Percentiles rank a stretch among this genome's conserved stretches.
Evolutionary conservation across 2,329 filamentous ascomycete species (phyloP).

Genomic region (Colletotrichum paranaense): DNA sequence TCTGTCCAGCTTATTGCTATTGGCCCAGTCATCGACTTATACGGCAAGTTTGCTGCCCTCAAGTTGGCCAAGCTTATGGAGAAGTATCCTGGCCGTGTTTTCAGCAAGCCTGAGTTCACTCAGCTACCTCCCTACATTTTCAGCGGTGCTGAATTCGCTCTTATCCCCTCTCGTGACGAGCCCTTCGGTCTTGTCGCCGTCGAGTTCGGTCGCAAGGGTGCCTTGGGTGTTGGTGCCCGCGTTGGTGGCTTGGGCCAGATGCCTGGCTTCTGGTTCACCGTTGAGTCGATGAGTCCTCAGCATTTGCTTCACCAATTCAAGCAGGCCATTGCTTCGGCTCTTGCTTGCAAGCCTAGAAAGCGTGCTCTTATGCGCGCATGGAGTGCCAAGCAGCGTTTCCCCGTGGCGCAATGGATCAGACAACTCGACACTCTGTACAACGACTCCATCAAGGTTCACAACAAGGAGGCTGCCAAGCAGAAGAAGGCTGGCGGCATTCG

Average conservation of each 20-base stretch:
- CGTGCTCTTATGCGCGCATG: conserved; percentile 73
- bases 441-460: conserved; percentile 65
- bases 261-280: conserved; percentile 78
- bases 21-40: conserved; percentile 75
- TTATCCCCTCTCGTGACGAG: conserved; percentile 76
- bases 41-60: conserved; percentile 74
- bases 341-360: conserved; percentile 66
- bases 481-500: conserved; percentile 31
- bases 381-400: conserved; percentile 74
- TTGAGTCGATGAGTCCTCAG: conserved; percentile 72
- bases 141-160: conserved; percentile 74
- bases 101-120: conserved; percentile 76
- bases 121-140: conserved; percentile 75
- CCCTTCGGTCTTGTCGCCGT: conserved; percentile 77
- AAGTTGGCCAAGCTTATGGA: conserved; percentile 74
- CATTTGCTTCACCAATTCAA: conserved; percentile 75
- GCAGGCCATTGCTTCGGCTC: conserved; percentile 69
- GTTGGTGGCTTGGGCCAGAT: conserved; percentile 77
- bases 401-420: conserved; percentile 74
- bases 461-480: conserved; percentile 43
- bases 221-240: conserved; percentile 73
- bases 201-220: conserved; percentile 76
- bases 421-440: conserved; percentile 71
- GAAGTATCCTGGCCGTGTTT: conserved; percentile 73
- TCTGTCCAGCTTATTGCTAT: conserved; percentile 72